Evolutionary conservation across 2,329 filamentous ascomycete species (phyloP).

Genomic region (Trichoderma afroharzianum): DNA sequence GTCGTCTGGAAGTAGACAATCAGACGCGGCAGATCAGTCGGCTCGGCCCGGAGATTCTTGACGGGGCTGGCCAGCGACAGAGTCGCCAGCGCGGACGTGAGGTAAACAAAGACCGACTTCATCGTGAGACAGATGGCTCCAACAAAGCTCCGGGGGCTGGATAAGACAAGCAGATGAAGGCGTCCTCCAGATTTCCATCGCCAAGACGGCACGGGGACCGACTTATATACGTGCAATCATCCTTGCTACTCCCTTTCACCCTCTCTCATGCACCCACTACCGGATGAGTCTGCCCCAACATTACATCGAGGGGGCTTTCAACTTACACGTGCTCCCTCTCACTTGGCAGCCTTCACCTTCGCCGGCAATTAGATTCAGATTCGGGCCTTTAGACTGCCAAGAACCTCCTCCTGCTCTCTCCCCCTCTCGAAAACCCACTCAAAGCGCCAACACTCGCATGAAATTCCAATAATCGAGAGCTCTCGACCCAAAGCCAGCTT

Average conservation of each 20-base stretch:
- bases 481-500: not conserved
- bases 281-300: not conserved
- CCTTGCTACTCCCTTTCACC: not conserved
- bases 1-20: slow-evolving; percentile 48
- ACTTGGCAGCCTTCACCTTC: not conserved
- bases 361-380: not conserved
- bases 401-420: not conserved
- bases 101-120: slow-evolving; percentile 14
- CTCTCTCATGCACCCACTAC: not conserved
- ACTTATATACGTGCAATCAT: not conserved
- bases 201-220: not conserved
- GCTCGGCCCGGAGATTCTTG: slow-evolving; percentile 7
- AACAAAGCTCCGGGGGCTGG: not conserved
- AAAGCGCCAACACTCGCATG: not conserved
- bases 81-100: slow-evolving; percentile 14
- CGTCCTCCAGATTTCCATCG: not conserved
- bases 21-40: slow-evolving; percentile 36
- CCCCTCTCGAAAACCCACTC: not conserved
- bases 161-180: not conserved
- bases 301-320: not conserved
- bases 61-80: slow-evolving; percentile 14
- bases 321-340: not conserved
- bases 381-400: slow-evolving; percentile 2
- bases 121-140: slow-evolving; percentile 6
- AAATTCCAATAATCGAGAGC: slow-evolving; percentile 1